Percentiles rank a stretch among this genome's conserved stretches.
Evolutionary conservation across 2,329 filamentous ascomycete species (phyloP).

Genomic region (Annulohypoxylon truncatum): DNA sequence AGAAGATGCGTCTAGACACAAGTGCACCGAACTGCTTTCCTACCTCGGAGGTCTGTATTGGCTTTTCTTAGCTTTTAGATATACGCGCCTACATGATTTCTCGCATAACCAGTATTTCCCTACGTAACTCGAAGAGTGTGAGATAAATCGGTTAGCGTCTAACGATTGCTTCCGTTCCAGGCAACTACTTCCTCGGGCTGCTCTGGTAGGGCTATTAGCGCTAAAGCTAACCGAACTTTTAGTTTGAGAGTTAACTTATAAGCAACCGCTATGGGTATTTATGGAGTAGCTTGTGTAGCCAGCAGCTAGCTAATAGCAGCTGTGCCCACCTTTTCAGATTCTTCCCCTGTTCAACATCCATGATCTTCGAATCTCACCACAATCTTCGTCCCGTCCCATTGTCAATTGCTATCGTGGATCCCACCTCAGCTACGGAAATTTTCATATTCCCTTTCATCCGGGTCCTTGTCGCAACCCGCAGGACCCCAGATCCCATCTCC

Average conservation of each 20-base stretch:
- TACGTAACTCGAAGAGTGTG: neutral
- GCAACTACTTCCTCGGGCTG: neutral
- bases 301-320: neutral
- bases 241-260: neutral
- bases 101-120: neutral
- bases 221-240: conserved; percentile 1
- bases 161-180: conserved; percentile 1
- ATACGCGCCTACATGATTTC: neutral
- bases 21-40: neutral
- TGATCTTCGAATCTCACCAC: conserved; percentile 7
- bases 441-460: conserved; percentile 42
- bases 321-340: neutral
- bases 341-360: conserved; percentile 14
- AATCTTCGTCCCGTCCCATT: conserved; percentile 5
- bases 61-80: neutral
- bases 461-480: conserved; percentile 30
- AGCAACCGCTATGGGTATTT: conserved; percentile 3
- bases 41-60: neutral
- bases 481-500: conserved; percentile 39
- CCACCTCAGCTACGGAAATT: conserved; percentile 33
- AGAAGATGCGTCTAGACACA: neutral
- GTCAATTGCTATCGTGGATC: conserved; percentile 28
- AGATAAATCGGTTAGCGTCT: conserved; percentile 4
- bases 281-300: neutral
- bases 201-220: conserved; percentile 3